Conservation (phyloP, 441 rosid species). For the Erodium trifolium region DNA sequence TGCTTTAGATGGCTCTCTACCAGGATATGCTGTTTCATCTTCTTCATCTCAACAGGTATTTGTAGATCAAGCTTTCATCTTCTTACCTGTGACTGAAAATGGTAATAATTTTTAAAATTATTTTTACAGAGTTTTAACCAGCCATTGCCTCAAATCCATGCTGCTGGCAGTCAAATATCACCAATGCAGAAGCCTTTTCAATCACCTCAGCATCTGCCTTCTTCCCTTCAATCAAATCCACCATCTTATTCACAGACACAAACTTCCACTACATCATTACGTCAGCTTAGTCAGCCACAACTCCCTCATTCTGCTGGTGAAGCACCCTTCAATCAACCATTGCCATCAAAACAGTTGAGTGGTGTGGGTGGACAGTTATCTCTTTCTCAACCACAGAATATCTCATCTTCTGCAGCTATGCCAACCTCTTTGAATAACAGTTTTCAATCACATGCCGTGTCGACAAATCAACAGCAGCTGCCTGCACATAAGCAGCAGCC, state of each 20-base stretch:
- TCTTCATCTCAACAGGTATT: constrained; percentile 45
- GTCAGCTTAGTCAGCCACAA: constrained; percentile 23
- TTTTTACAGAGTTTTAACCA: constrained; percentile 37
- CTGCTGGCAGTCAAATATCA: constrained; percentile 51
- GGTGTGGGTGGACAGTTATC: constrained; percentile 45
- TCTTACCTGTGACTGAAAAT: constrained; percentile 14
- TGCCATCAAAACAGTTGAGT: constrained; percentile 40
- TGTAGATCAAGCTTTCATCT: constrained; percentile 13
- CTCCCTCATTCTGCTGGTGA: constrained; percentile 33
- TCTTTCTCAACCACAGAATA: constrained; percentile 46
- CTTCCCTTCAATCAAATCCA: constrained; percentile 39
- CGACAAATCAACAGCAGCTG: constrained; percentile 45
- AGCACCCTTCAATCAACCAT: constrained; percentile 38
- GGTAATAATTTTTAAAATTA: constrained; percentile 15
- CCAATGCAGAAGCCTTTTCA: constrained; percentile 55
- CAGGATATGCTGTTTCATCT: constrained; percentile 35
- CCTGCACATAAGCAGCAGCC: constrained; percentile 54
- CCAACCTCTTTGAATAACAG: constrained; percentile 47
- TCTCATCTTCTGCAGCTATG: constrained; percentile 34
- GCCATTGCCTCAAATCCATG: constrained; percentile 43
- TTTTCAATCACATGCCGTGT: constrained; percentile 33
- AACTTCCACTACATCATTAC: constrained; percentile 21
- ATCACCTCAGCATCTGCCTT: constrained; percentile 50
- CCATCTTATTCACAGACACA: constrained; percentile 40
- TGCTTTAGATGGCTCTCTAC: constrained; percentile 47